Evolutionary conservation across 2,329 filamentous ascomycete species (phyloP), one percentile per base, ranked within the genome.

Genomic region (Hypoxylon rubiginosum): DNA sequence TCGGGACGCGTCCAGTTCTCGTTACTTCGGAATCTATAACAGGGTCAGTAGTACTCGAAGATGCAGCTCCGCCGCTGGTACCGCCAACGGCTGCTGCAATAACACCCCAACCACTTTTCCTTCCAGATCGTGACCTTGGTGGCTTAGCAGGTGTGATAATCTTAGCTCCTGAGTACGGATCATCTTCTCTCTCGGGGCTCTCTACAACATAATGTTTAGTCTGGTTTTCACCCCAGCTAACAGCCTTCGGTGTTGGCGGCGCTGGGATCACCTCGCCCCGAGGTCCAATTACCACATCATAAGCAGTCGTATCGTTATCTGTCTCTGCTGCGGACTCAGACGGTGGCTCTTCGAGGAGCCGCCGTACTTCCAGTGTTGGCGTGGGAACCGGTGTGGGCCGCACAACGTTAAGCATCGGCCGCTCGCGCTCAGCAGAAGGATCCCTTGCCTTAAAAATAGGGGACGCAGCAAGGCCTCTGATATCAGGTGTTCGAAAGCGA

Each of bases 221-320:
- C 73, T 89, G 83, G 67, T 90, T 89, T 64, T 89, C 82, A 10
- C 88, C 89, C 89, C 88, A 91, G 11, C 84, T 88, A 4, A 91
- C 89, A 45, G 80, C 84, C 70, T 90, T 90, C 32, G 82, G 80
- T 24, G 80, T 76, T 55, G 82, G 80, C n/a, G 79, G 74, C 1
- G 78, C 78, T 61, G 81, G 77, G 10, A 83, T 73, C 36, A 81
- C 74, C 55, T 86, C 83, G 10, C 81, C 81, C 48, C 77, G 79
- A 21, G 82, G 74, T 39, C 73, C 80, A 55, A 81, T 75, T 6
- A 79, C 74, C 45, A 82, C 75, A 58, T 82, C 79, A 30, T 80
- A 58, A 11, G 71, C 61, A 69, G 74, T 28, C 46, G 50, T 58
- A 34, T 67, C 50, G 39, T 55, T 39, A 50, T 64, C 61, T 11